Percentiles rank a stretch among this genome's conserved stretches.
Conservation (phyloP, 106 monocot genomes). For the Phalaenopsis aphrodite region DNA sequence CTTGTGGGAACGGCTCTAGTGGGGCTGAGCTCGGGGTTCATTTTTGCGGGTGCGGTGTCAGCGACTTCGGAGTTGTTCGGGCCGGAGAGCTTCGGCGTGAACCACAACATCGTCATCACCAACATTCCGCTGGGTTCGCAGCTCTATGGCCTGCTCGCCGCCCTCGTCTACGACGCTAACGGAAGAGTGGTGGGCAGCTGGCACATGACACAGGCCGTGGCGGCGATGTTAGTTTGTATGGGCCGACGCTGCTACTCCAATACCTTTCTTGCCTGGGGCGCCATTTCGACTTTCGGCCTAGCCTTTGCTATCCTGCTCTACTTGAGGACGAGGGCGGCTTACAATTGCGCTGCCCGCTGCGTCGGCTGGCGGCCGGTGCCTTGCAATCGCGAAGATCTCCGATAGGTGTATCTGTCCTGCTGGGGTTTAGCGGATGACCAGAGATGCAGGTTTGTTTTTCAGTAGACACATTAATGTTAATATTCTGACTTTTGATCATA, state of each 20-base stretch:
- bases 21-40: slow-evolving; percentile 83
- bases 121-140: slow-evolving; percentile 83
- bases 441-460: no score
- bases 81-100: slow-evolving; percentile 55
- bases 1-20: slow-evolving; percentile 52
- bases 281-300: slow-evolving; percentile 41
- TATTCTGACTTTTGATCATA: no score
- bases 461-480: no score
- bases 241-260: slow-evolving; percentile 58
- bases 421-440: no score
- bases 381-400: neutral
- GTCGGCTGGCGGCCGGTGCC: neutral
- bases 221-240: slow-evolving; percentile 53
- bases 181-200: slow-evolving; percentile 10
- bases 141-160: slow-evolving; percentile 74
- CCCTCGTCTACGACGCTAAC: slow-evolving; percentile 62
- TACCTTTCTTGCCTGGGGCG: slow-evolving; percentile 63
- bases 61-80: slow-evolving; percentile 86
- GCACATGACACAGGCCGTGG: neutral
- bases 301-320: slow-evolving; percentile 33
- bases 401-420: no score
- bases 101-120: slow-evolving; percentile 91
- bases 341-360: slow-evolving; percentile 10
- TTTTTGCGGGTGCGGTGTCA: slow-evolving; percentile 69
- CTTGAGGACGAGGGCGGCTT: slow-evolving; percentile 49